These are phyloP conservation scores for Cordyceps tenuipes DNA, from an alignment of 2,329 filamentous ascomycete genomes.

Conservation along the genomic window DNA sequence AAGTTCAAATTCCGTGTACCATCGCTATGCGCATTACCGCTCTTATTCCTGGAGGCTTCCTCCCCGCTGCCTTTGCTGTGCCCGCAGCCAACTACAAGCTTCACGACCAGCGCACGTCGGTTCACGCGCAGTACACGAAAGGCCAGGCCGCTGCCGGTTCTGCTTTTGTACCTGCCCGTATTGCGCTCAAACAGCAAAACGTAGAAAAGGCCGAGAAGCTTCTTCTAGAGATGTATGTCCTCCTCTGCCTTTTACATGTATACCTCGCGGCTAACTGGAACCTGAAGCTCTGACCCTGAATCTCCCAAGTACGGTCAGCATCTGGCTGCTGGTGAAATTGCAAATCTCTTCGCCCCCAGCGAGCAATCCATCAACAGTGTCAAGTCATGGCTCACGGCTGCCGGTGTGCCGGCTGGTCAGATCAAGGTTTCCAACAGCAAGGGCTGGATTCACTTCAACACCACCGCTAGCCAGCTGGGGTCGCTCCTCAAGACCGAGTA, in stretches of 20 bases:
- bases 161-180: neutral
- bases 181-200: neutral
- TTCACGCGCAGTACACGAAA: too few species aligned
- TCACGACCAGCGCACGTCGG: too few species aligned
- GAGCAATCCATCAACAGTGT: slow-evolving; percentile 40
- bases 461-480: slow-evolving; percentile 27
- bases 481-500: slow-evolving; percentile 43
- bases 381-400: slow-evolving; percentile 40
- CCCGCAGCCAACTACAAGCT: too few species aligned
- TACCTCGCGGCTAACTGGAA: too few species aligned
- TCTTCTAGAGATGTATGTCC: neutral
- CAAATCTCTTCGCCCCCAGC: neutral
- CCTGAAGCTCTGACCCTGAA: neutral
- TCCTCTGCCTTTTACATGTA: too few species aligned
- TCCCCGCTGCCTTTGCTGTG: too few species aligned
- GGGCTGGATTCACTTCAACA: slow-evolving; percentile 30
- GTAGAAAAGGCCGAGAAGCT: neutral
- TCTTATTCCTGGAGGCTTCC: too few species aligned
- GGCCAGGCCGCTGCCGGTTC: too few species aligned
- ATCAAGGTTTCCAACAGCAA: slow-evolving; percentile 41
- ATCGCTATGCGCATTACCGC: too few species aligned
- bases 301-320: slow-evolving; percentile 4
- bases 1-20: too few species aligned
- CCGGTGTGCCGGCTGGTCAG: slow-evolving; percentile 39
- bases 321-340: neutral